A percentile compares a stretch with the other conserved stretches of the same genome.
Conservation (phyloP, 1,139 yeast species). For the Kodamaea plutei region DNA sequence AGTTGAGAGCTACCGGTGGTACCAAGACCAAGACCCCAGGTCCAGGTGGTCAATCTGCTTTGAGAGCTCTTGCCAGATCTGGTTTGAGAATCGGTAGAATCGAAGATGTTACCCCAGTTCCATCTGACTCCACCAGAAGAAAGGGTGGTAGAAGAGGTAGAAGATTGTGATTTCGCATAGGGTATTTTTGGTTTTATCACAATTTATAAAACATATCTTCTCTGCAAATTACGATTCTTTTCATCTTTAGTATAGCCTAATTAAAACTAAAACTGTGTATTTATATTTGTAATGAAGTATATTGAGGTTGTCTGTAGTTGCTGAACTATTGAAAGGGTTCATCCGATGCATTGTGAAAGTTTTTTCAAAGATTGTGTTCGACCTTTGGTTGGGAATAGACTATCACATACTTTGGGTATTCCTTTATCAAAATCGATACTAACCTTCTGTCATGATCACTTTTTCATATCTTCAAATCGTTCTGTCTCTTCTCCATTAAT, state of each 20-base stretch:
- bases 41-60: conserved; percentile 99
- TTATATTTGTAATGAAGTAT: conserved; percentile 2
- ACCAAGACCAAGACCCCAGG: conserved; percentile 99
- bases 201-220: conserved; percentile 4
- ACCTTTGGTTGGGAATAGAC: too few relatives aligned
- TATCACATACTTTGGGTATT: too few relatives aligned
- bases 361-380: too few relatives aligned
- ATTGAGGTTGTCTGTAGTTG: too few relatives aligned
- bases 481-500: too few relatives aligned
- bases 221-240: conserved; percentile 2
- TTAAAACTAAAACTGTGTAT: conserved; percentile 6
- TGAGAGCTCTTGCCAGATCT: conserved; percentile 99
- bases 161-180: conserved; percentile 69
- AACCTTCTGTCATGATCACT: too few relatives aligned
- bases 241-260: conserved; percentile 7
- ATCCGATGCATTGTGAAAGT: too few relatives aligned
- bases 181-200: conserved; percentile 3
- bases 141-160: conserved; percentile 99
- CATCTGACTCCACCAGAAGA: conserved; percentile 99
- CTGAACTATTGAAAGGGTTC: too few relatives aligned
- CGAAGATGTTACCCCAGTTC: conserved; percentile 99
- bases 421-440: too few relatives aligned
- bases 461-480: too few relatives aligned
- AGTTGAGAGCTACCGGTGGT: conserved; percentile 99
- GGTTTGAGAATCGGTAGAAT: conserved; percentile 99